phyloP scores from a whole-genome alignment of 495 filamentous ascomycete species.

The Aspergillus ostianus region DNA sequence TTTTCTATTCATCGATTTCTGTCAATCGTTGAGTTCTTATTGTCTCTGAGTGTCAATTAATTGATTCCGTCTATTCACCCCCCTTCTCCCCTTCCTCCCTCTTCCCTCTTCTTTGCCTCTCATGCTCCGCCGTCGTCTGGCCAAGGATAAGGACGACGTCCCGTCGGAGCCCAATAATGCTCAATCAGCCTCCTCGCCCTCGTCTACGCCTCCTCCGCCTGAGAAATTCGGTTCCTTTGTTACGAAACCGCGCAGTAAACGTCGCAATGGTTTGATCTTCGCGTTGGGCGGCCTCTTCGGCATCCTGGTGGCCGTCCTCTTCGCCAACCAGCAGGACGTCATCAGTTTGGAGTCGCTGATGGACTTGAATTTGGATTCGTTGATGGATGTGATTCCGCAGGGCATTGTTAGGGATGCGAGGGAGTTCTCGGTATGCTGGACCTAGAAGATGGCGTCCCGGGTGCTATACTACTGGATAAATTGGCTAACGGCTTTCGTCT shows the following conservation, averaged over 20 bases:
- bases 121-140: constrained; percentile 45
- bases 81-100: not conserved
- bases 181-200: not conserved
- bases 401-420: constrained; percentile 78
- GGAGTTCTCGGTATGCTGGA: constrained; percentile 65
- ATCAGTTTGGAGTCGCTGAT: constrained; percentile 77
- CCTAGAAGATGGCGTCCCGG: not conserved
- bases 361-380: constrained; percentile 77
- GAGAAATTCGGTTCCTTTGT: constrained; percentile 40
- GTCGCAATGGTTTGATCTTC: constrained; percentile 77
- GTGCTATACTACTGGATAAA: not conserved
- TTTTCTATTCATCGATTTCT: not conserved
- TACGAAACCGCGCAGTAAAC: constrained; percentile 57
- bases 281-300: constrained; percentile 80
- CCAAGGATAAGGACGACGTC: constrained; percentile 32
- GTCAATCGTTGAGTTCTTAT: not conserved
- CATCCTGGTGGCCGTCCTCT: constrained; percentile 75
- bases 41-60: constrained; percentile 5
- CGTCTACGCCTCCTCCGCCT: constrained; percentile 1
- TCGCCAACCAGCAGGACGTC: constrained; percentile 79
- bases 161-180: constrained; percentile 9
- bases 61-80: constrained; percentile 4
- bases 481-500: not conserved
- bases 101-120: constrained; percentile 21
- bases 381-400: constrained; percentile 80